Conservation (phyloP, 306 rosid genomes). For the Oxytropis ochrocephala region DNA sequence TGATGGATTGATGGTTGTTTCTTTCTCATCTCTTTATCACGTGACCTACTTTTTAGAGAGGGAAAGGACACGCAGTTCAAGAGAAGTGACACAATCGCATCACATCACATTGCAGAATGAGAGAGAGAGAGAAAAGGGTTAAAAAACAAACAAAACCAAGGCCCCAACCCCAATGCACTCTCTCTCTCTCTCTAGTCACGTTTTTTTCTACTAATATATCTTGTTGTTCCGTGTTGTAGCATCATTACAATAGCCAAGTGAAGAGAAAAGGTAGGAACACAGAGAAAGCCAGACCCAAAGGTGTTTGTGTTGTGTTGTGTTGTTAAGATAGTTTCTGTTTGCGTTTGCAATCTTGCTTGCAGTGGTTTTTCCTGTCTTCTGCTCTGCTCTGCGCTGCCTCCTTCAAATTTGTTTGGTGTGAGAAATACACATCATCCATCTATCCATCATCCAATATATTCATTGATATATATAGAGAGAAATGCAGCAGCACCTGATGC, state of each 20-base stretch:
- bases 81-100: slow-evolving; percentile 18
- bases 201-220: background rate
- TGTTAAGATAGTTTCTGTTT: slow-evolving; percentile 17
- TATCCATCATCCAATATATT: too few relatives aligned
- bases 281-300: background rate
- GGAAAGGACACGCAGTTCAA: slow-evolving; percentile 40
- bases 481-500: slow-evolving; percentile 99
- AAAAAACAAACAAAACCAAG: slow-evolving; percentile 19
- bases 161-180: slow-evolving; percentile 25
- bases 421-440: slow-evolving; percentile 5
- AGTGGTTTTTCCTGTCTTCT: background rate
- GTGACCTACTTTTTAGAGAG: slow-evolving; percentile 37
- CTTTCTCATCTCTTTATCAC: slow-evolving; percentile 41
- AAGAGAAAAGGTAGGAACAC: slow-evolving; percentile 1
- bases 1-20: background rate
- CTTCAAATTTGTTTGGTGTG: slow-evolving; percentile 13
- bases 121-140: slow-evolving; percentile 17
- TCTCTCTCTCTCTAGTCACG: background rate
- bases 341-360: slow-evolving; percentile 21
- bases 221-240: slow-evolving; percentile 23
- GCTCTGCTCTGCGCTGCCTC: slow-evolving; percentile 2
- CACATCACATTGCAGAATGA: background rate
- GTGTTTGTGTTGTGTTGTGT: background rate
- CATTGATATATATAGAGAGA: background rate
- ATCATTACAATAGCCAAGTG: slow-evolving; percentile 29